Evolutionary conservation across 108 stramenopile genomes (phyloP), one percentile per base, ranked within the genome.

Genomic region (Cyclotella kingstonii): DNA sequence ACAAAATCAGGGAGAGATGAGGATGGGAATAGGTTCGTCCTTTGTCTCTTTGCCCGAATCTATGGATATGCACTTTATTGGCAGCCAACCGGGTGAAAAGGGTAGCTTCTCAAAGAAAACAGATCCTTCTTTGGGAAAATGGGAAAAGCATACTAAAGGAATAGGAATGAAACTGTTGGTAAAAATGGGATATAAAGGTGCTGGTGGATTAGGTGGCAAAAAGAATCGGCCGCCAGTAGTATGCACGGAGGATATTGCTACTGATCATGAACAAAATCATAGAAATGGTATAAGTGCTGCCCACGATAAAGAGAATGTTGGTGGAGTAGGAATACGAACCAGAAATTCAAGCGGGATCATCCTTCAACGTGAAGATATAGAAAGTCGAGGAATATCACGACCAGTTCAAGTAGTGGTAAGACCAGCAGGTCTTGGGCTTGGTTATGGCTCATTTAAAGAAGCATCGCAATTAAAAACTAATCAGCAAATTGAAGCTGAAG

Each of bases 131-230:
- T 35, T 93, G 0, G 95, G 83, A 11, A 90, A 76, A 30, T 96
- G 95, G 95, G 95, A 96, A 73, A 93, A 90, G 69, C 95, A 96
- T 55, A 94, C 93, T 39, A 96, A 96, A 56, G 95, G 95, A n/a
- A 91, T 96, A 57, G 95, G 95, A 5, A 82, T 80, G 78, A 96
- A 93, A 68, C 66, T 96, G 17, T 60, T 96, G 22, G 43, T 83
- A 28, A 96, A 94, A 76, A 91, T 96, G 88, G 95, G 95, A 38
- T 96, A 93, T 73, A 70, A 70, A 38, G 95, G 95, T 34, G 60
- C 48, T 3, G 92, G 92, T 41, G 92, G 93, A 15, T 55, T 96
- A 27, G 93, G 93, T 5, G 86, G 90, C 5, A 87, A 88, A 55
- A 53, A 69, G 26, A 72, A 45, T 57, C 52, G 55, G 19, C 47